Percentiles rank a stretch among this genome's conserved stretches.
Conservation (phyloP, 306 rosid species). For the Ormosia semicastrata region DNA sequence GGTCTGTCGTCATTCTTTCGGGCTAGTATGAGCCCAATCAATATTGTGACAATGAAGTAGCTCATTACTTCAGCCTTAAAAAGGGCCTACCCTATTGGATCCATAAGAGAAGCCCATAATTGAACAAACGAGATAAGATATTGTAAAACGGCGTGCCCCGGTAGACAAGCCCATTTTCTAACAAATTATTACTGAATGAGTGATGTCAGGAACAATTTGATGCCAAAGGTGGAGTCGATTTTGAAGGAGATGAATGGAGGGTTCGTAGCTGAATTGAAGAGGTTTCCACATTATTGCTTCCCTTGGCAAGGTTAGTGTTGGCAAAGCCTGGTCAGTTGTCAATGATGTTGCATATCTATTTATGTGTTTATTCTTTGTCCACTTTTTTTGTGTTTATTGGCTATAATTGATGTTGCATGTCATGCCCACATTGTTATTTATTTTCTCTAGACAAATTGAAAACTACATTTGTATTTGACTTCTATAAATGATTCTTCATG, state of each 20-base stretch:
- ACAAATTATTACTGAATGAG: not conserved
- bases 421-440: too few species aligned
- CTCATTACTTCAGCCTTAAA: not conserved
- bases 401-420: too few species aligned
- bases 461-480: not conserved
- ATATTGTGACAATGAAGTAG: not conserved
- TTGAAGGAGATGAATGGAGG: constrained; percentile 54
- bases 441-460: not conserved
- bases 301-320: too few species aligned
- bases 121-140: not conserved
- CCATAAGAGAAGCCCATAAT: not conserved
- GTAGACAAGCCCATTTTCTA: not conserved
- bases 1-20: too few species aligned
- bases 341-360: too few species aligned
- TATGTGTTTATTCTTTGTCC: not conserved
- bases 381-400: not conserved
- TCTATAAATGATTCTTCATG: too few species aligned
- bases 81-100: not conserved
- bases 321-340: too few species aligned
- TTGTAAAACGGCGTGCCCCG: not conserved
- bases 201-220: constrained; percentile 21
- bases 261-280: constrained; percentile 44
- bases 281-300: constrained; percentile 57
- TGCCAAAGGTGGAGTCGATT: constrained; percentile 45
- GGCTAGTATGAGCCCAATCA: not conserved